Evolutionary conservation across 1,284 basidiomycete genomes (phyloP).

Genomic region (Heterobasidion annosum): DNA sequence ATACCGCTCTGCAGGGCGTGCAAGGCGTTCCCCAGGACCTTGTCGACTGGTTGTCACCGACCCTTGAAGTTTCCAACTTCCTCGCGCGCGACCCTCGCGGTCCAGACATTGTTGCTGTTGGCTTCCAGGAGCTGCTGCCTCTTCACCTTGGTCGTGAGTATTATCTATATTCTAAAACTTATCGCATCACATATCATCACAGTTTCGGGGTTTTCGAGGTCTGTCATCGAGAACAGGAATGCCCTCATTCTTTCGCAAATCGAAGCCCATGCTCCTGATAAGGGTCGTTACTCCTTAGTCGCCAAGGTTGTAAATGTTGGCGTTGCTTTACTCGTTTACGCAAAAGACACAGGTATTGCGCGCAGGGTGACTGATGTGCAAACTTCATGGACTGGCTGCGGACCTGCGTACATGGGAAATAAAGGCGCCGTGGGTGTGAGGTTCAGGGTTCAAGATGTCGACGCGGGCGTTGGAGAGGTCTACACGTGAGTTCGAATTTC

Average conservation of each 20-base stretch:
- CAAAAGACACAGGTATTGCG: slow-evolving; percentile 58
- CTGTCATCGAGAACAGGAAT: slow-evolving; percentile 53
- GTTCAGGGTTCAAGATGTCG: slow-evolving; percentile 57
- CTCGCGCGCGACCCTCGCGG: slow-evolving; percentile 49
- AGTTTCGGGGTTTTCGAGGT: slow-evolving; percentile 58
- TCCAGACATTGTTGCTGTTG: slow-evolving; percentile 81
- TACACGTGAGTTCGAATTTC: slow-evolving; percentile 59
- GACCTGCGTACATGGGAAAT: slow-evolving; percentile 82
- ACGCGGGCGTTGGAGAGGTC: slow-evolving; percentile 56
- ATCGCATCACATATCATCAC: slow-evolving; percentile 5
- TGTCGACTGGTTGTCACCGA: slow-evolving; percentile 77
- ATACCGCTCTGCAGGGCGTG: slow-evolving; percentile 74
- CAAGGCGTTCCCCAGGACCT: slow-evolving; percentile 69
- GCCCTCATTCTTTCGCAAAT: slow-evolving; percentile 62
- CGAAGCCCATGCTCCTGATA: slow-evolving; percentile 56
- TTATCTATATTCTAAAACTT: slow-evolving; percentile 12
- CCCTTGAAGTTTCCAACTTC: slow-evolving; percentile 66
- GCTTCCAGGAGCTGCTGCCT: slow-evolving; percentile 85
- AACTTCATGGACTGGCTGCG: slow-evolving; percentile 70
- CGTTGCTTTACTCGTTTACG: slow-evolving; percentile 76
- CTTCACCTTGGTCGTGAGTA: slow-evolving; percentile 68
- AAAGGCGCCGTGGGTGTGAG: slow-evolving; percentile 92
- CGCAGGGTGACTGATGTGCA: slow-evolving; percentile 57
- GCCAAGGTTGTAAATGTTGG: slow-evolving; percentile 74
- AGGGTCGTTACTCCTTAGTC: slow-evolving; percentile 63